Base-by-base conservation (phyloP, 495 filamentous ascomycete genomes). In the Aspergillus steynii region DNA sequence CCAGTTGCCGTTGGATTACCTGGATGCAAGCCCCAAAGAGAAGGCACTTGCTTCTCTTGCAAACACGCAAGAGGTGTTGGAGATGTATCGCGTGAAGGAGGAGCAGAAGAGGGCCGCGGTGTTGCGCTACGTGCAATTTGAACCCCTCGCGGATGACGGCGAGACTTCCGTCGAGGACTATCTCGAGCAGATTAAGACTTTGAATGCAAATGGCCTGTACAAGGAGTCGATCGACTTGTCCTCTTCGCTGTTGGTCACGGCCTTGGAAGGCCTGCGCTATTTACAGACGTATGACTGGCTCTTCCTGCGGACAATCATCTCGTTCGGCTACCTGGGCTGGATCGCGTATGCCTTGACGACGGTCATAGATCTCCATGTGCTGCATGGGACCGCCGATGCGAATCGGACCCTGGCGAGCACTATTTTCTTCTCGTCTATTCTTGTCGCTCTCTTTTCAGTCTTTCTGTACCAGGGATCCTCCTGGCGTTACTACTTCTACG, bases 81-180 rank as follows among this genome's bases (percentile, higher is more conserved):
- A 99, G 68, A 97, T 97, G 89, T 99, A 99, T 71, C 86, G 82
- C 12, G 90, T 99, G 57, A 99, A 99, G 73, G 95, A 99, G 70
- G 85, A 88, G 61, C 83, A 89, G 65, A 98, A 98, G 71, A 86
- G 85, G 65, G 74, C 81, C 4, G 87, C 84, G 0, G 85, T 92
- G 68, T 68, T 99, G 42, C 82, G 86, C 57, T 99, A 93, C 70
- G 83, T 77, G 48, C 90, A 93, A 2, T 98, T 85, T 68, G 69
- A 77, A 29, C 76, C 80, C 42, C 74, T 89, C 25, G 87, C 85
- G 32, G 84, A 86, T 45, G 56, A 70, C 27, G 79, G 81, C 14
- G 80, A 83, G 37, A 79, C 84, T 56, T 88, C 89, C 1, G 80
- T 88, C 5, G 86, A 90, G 56, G 77, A 81, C 47, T 86, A 91